Base-by-base conservation (phyloP, 2,329 filamentous ascomycete genomes). In the Ceratocystis ficicola region DNA sequence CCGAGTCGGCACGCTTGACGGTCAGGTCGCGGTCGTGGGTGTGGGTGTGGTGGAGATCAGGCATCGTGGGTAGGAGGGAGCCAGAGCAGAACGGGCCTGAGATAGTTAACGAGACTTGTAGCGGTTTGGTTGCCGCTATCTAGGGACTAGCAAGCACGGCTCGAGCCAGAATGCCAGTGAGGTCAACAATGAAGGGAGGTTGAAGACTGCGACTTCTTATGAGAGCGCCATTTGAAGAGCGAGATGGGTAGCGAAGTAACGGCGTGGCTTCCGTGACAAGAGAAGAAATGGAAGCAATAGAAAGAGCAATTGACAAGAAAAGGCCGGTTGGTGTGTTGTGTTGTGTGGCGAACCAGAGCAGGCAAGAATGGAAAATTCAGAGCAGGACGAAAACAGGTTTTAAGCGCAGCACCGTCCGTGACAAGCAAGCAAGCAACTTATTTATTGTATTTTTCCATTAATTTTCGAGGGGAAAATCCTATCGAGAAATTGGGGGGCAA, bases 1-100 rank as follows among this genome's bases (percentile, higher is more conserved):
- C 82, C 0, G 82, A 84, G 71, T 85, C 82, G 68, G 83, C 81
- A 15, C 82, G 77, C 62, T 77, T 77, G 76, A 84, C 83, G 65
- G 71, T 44, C 20, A 62, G 57, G 62, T 90, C 57, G 20, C 44
- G 30, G 5, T 52, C 36, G 36, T 41, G 25, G 57, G 44, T 32
- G 30, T 32, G 30, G 3, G 41, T 4, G 20, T 44, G 28, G n/a
- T 44, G 44, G 7, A 52, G 10, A n/a, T 44, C 41, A 12, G 30
- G 15, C 64, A 65, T 65, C 25, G 55, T 25, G 22, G 62, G 15
- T 15, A 41, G 17, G 57, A 5, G 7, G 25, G 20, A 44, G 25
- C 20, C 10, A 15, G 12, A 44, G 5, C 10, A 30, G 22, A 22
- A 25, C 28, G 55, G 28, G 22, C 2, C 32, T 10, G 28, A 50